Conservation (phyloP, 768 basidiomycete species). For the Butyriboletus loyo region DNA sequence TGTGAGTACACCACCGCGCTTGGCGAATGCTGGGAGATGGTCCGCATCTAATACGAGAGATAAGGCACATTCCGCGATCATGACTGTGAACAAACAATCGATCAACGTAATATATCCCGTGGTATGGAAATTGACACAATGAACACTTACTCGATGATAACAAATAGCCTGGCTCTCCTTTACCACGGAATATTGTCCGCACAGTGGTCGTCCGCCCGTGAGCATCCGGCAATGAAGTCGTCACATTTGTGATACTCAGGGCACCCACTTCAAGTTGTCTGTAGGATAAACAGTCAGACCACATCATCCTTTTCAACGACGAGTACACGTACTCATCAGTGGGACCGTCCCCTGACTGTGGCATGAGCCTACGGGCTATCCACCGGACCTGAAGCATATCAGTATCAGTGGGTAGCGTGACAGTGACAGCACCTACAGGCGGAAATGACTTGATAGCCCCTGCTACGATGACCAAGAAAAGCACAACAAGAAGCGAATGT, state of each 20-base stretch:
- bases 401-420: neutral
- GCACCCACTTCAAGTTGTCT: slow-evolving; percentile 61
- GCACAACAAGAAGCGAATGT: slow-evolving; percentile 39
- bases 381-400: slow-evolving; percentile 42
- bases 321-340: slow-evolving; percentile 49
- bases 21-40: slow-evolving; percentile 54
- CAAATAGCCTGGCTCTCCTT: slow-evolving; percentile 76
- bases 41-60: slow-evolving; percentile 56
- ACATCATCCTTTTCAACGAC: neutral
- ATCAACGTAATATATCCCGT: neutral
- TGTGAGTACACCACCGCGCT: slow-evolving; percentile 77
- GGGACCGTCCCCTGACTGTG: slow-evolving; percentile 60
- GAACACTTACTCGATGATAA: slow-evolving; percentile 7
- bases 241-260: slow-evolving; percentile 66
- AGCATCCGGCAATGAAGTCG: slow-evolving; percentile 51
- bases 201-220: slow-evolving; percentile 41
- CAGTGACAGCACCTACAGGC: slow-evolving; percentile 32
- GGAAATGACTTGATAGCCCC: slow-evolving; percentile 32
- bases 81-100: slow-evolving; percentile 40
- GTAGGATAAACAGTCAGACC: slow-evolving; percentile 2
- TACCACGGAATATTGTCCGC: slow-evolving; percentile 57
- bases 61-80: slow-evolving; percentile 80
- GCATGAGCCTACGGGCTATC: slow-evolving; percentile 48
- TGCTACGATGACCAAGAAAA: slow-evolving; percentile 25
- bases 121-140: neutral